These are phyloP conservation scores for Chrysanthemum seticuspe DNA, from an alignment of 129 eudicot genomes.

Conservation along the genomic window DNA sequence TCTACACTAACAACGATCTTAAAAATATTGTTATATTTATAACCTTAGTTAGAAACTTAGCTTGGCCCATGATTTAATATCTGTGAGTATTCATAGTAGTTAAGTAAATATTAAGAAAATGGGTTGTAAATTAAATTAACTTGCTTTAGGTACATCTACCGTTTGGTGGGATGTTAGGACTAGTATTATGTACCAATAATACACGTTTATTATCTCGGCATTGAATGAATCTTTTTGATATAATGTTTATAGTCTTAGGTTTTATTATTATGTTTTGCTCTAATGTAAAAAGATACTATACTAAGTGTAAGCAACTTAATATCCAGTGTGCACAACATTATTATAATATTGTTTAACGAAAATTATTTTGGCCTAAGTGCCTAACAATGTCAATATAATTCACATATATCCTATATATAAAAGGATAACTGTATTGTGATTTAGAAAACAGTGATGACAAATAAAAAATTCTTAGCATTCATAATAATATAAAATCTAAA, in stretches of 20 bases:
- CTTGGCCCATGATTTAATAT: conserved; percentile 6
- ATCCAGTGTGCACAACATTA: too few relatives aligned
- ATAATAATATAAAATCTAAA: too few relatives aligned
- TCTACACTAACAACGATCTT: background rate
- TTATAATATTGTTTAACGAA: too few relatives aligned
- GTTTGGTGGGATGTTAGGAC: conserved; percentile 29
- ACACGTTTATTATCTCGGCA: background rate
- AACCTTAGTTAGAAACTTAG: background rate
- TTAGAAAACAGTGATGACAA: too few relatives aligned
- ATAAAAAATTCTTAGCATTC: too few relatives aligned
- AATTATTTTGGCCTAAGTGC: too few relatives aligned
- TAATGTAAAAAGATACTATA: too few relatives aligned
- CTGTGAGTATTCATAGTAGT: background rate
- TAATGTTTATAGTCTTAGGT: background rate
- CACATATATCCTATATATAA: too few relatives aligned
- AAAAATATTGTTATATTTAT: background rate
- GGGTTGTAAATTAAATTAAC: conserved; percentile 6
- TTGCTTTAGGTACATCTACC: conserved; percentile 36
- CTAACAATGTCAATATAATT: too few relatives aligned
- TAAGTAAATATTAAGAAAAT: background rate
- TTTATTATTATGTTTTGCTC: background rate
- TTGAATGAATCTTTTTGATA: background rate
- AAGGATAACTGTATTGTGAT: too few relatives aligned
- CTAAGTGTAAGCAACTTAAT: too few relatives aligned
- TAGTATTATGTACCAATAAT: conserved; percentile 14